A percentile compares a stretch with the other conserved stretches of the same genome.
These are phyloP conservation scores for Calamus simplicifolius DNA, from an alignment of 176 grass and related monocot genomes.

Conservation along the genomic window DNA sequence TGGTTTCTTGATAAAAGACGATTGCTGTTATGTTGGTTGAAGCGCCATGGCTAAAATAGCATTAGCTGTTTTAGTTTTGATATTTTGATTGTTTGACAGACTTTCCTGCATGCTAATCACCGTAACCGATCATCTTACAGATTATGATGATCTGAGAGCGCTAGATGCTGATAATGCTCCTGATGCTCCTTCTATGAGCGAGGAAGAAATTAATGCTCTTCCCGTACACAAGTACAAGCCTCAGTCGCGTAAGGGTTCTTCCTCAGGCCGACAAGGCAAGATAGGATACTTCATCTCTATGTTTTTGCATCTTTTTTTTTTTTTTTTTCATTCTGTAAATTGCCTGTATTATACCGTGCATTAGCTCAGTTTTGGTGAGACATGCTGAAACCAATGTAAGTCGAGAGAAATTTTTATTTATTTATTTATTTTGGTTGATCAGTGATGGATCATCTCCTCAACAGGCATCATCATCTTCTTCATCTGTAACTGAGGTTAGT, in stretches of 20 bases:
- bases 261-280: constrained; percentile 45
- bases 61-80: background rate
- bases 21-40: too few species aligned
- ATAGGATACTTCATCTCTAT: constrained; percentile 16
- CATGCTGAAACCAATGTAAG: too few species aligned
- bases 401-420: background rate
- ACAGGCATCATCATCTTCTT: constrained; percentile 27
- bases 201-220: constrained; percentile 96
- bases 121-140: constrained; percentile 34
- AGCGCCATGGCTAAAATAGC: too few species aligned
- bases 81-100: background rate
- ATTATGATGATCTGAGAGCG: constrained; percentile 88
- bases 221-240: constrained; percentile 87
- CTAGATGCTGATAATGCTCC: constrained; percentile 71
- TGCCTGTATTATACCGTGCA: too few species aligned
- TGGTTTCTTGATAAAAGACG: too few species aligned
- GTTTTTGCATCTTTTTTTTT: background rate
- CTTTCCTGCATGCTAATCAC: background rate
- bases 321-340: too few species aligned
- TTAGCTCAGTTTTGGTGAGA: too few species aligned
- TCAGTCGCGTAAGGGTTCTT: constrained; percentile 23
- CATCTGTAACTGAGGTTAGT: constrained; percentile 49
- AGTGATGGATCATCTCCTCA: constrained; percentile 48
- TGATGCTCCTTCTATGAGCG: constrained; percentile 73
- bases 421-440: constrained; percentile 11